Base-by-base conservation (phyloP, 768 basidiomycete genomes). In the Suillus plorans region DNA sequence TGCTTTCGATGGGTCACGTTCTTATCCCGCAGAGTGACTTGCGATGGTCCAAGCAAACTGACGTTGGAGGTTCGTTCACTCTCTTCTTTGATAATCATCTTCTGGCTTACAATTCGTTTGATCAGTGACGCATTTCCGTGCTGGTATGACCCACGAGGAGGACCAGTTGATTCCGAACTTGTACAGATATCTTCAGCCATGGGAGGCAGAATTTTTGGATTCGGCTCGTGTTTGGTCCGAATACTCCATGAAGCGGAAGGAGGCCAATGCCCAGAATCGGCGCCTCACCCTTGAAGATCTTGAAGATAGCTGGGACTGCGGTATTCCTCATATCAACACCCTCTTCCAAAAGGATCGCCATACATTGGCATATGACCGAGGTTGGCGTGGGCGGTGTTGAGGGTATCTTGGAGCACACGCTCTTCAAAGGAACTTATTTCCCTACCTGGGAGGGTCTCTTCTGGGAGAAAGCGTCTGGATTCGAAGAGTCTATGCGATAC, bases 1-100 rank as follows among this genome's bases (percentile, higher is more conserved):
- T 98, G 97, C 82, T 99, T 72, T 98, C 95, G 3, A 99, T 99
- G 97, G 97, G 97, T 14, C 97, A 98, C 77, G 96, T 99, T 59
- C 84, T 99, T 60, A 99, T 99, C 65, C 97, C 97, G 50, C 97
- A 99, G 74, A 96, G 94, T 72, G 97, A 99, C 73, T 85, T 99
- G 41, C 86, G 97, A 63, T 99, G 95, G 95, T 95, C 93, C 44
- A 99, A 97, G 76, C 97, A 99, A 76, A 99, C 97, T 25, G 97
- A 99, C 71, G 90, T 94, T 34, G 94, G 93, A 66, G 92, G 92
- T 85, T 66, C 50, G 80, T 73, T 18, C 20, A 10, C 28, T 37
- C 59, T 34, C 47, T 6, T 22, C 12, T 45, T 31, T 36, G 31
- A 57, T 63, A 37, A 12, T 3, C 41, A n/a, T 59, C 28, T 9